phyloP scores from a whole-genome alignment of 179 eudicot genomes.

The Drosera spatulata region DNA sequence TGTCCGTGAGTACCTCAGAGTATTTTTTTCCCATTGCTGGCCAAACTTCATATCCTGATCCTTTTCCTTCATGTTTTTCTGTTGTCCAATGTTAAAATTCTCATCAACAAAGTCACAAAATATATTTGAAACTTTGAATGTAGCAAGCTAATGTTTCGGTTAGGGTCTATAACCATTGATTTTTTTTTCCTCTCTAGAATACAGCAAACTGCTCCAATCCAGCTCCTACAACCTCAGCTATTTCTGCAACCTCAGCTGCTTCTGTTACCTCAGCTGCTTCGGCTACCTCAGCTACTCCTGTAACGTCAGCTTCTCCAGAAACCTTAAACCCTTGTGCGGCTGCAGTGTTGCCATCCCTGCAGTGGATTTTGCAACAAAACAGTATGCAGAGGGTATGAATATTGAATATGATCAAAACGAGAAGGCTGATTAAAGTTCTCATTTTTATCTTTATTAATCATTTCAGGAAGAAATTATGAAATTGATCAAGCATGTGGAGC shows the following conservation, averaged over 20 bases:
- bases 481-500: slow-evolving; percentile 73
- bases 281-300: slow-evolving; percentile 3
- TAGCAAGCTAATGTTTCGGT: slow-evolving; percentile 18
- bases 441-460: slow-evolving; percentile 3
- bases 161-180: slow-evolving; percentile 24
- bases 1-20: no score
- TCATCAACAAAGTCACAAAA: no score
- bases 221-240: neutral
- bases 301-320: slow-evolving; percentile 31
- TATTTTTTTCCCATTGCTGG: no score
- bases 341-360: slow-evolving; percentile 69
- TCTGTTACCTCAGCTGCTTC: no score
- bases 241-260: no score
- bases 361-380: slow-evolving; percentile 75
- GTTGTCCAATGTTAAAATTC: no score
- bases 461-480: slow-evolving; percentile 71
- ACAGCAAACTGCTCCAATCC: slow-evolving; percentile 26
- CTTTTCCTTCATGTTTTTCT: no score
- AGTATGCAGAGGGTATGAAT: slow-evolving; percentile 57
- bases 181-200: slow-evolving; percentile 24
- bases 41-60: no score
- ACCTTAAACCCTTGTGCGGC: slow-evolving; percentile 31
- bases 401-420: neutral
- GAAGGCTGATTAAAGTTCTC: slow-evolving; percentile 1
- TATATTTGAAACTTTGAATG: slow-evolving; percentile 8